A percentile compares a stretch with the other conserved stretches of the same genome.
These are phyloP conservation scores for Candida awuae DNA, from an alignment of 805 yeast species.

Conservation along the genomic window DNA sequence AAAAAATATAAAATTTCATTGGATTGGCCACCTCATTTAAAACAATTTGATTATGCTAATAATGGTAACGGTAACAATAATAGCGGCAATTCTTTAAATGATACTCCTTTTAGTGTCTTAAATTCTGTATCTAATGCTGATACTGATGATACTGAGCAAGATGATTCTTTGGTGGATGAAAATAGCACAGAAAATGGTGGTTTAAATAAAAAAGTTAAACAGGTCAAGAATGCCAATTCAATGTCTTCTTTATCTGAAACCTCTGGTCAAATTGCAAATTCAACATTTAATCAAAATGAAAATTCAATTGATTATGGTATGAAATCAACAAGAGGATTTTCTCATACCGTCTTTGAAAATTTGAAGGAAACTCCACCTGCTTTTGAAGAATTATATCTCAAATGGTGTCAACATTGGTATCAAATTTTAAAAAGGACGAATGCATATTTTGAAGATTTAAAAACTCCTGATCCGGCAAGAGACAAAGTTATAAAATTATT, in stretches of 20 bases:
- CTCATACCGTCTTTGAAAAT: slow-evolving; percentile 24
- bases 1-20: slow-evolving; percentile 56
- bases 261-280: background rate
- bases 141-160: background rate
- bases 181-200: background rate
- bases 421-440: slow-evolving; percentile 38
- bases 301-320: slow-evolving; percentile 7
- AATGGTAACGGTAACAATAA: background rate
- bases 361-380: slow-evolving; percentile 32
- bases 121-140: background rate
- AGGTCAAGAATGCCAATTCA: background rate
- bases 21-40: slow-evolving; percentile 49
- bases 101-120: background rate
- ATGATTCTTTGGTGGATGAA: background rate
- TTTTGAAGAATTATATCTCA: slow-evolving; percentile 30
- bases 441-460: slow-evolving; percentile 40
- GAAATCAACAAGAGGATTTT: slow-evolving; percentile 10
- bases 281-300: slow-evolving; percentile 5
- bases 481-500: slow-evolving; percentile 38
- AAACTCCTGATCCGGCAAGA: slow-evolving; percentile 31
- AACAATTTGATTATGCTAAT: slow-evolving; percentile 22
- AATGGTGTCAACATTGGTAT: slow-evolving; percentile 49
- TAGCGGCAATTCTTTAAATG: background rate
- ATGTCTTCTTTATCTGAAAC: background rate
- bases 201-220: background rate